These are phyloP conservation scores for Moelleriella libera DNA, from an alignment of 2,329 filamentous ascomycete species.

Conservation along the genomic window DNA sequence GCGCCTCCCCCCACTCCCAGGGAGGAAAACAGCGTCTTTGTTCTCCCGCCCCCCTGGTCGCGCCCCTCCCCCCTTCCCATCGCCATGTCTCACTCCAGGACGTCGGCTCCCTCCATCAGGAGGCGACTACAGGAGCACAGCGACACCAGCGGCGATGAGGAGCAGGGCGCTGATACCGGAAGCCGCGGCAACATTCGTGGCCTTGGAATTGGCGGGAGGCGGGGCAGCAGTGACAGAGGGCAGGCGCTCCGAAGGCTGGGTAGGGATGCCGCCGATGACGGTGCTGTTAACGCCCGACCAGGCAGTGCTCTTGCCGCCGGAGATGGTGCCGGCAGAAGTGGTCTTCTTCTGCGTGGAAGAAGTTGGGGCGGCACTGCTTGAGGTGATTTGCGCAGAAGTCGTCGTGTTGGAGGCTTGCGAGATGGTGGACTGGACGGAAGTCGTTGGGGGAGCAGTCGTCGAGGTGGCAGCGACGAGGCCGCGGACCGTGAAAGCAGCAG, in stretches of 20 bases:
- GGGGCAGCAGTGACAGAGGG: conserved; percentile 7
- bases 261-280: conserved; percentile 11
- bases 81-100: background rate
- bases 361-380: conserved; percentile 13
- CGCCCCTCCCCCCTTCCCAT: background rate
- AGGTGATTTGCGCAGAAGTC: conserved; percentile 5
- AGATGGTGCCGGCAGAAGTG: conserved; percentile 11
- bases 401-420: conserved; percentile 10
- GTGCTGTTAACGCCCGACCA: conserved; percentile 19
- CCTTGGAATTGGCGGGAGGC: conserved; percentile 9
- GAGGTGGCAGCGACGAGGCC: conserved; percentile 24
- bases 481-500: conserved; percentile 33
- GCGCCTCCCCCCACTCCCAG: too few species aligned
- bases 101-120: background rate
- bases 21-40: too few species aligned
- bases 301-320: conserved; percentile 13
- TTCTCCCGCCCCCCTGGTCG: too few species aligned
- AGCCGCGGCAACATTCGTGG: conserved; percentile 15
- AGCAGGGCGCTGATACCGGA: conserved; percentile 21
- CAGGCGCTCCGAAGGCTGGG: conserved; percentile 9
- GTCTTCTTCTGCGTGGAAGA: conserved; percentile 11
- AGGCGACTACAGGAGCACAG: conserved; percentile 22
- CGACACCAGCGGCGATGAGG: conserved; percentile 18
- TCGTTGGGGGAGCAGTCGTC: conserved; percentile 12
- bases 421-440: conserved; percentile 14